phyloP scores from a whole-genome alignment of 768 basidiomycete genomes.

The Pholiota microspora region DNA sequence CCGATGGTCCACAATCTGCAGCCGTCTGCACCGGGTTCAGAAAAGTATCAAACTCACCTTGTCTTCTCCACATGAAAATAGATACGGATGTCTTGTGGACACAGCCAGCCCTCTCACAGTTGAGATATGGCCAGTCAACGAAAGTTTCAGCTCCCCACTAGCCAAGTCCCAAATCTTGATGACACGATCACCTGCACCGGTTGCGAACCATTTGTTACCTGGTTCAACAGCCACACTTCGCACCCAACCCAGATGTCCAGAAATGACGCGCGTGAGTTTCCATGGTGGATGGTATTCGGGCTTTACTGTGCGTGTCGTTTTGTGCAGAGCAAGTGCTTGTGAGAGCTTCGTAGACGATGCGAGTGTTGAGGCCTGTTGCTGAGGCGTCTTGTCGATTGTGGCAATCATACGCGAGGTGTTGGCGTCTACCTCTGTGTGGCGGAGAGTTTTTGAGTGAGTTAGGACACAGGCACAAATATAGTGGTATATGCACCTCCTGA shows the following conservation, averaged over 20 bases:
- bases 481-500: conserved; percentile 52
- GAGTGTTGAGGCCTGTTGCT: conserved; percentile 68
- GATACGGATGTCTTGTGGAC: conserved; percentile 89
- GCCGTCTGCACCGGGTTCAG: not conserved
- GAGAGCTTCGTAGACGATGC: conserved; percentile 65
- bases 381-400: conserved; percentile 71
- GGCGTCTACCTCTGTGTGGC: conserved; percentile 30
- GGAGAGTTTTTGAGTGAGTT: not conserved
- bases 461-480: not conserved
- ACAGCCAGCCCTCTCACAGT: conserved; percentile 95
- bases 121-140: conserved; percentile 95
- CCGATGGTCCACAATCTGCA: too few species aligned
- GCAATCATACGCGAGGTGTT: conserved; percentile 71
- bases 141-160: conserved; percentile 95
- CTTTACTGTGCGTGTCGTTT: conserved; percentile 91
- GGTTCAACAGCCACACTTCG: conserved; percentile 95
- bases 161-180: conserved; percentile 99
- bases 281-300: conserved; percentile 95
- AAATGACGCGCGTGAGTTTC: conserved; percentile 96
- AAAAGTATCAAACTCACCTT: conserved; percentile 55
- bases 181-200: conserved; percentile 96
- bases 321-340: conserved; percentile 89
- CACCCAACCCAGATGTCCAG: conserved; percentile 98
- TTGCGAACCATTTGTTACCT: conserved; percentile 98
- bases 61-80: conserved; percentile 97